Evolutionary conservation across 1,284 basidiomycete species (phyloP).

Genomic region (Kalmanozyma brasiliensis): DNA sequence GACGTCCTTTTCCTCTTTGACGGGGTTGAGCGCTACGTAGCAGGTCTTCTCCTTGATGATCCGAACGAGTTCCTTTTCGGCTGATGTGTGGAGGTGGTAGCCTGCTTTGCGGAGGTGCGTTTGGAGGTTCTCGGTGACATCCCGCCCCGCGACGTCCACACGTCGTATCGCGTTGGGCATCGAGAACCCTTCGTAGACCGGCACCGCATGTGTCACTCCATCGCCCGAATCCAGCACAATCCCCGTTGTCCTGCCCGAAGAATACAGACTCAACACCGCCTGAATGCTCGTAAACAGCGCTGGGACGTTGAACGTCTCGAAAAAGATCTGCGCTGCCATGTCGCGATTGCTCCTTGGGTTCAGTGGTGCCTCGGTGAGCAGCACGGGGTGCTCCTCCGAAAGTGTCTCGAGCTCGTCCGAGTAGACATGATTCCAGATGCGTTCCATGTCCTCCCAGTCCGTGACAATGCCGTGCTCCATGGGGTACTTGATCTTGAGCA

Average conservation of each 20-base stretch:
- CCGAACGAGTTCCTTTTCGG: conserved; percentile 95
- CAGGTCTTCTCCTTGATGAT: conserved; percentile 99
- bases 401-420: conserved; percentile 64
- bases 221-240: conserved; percentile 99
- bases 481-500: conserved; percentile 66
- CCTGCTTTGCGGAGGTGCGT: conserved; percentile 92
- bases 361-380: conserved; percentile 89
- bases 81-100: conserved; percentile 93
- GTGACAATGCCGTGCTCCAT: conserved; percentile 68
- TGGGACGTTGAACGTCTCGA: conserved; percentile 98
- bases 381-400: conserved; percentile 82
- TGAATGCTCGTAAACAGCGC: conserved; percentile 97
- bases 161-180: conserved; percentile 98
- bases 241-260: conserved; percentile 97
- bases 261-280: conserved; percentile 95
- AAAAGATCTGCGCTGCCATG: conserved; percentile 97
- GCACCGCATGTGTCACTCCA: conserved; percentile 97
- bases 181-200: conserved; percentile 98
- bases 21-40: conserved; percentile 88
- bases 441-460: conserved; percentile 68
- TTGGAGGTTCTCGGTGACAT: conserved; percentile 93
- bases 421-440: conserved; percentile 67
- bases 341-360: conserved; percentile 93
- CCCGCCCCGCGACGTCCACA: conserved; percentile 94
- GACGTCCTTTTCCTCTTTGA: conserved; percentile 92